Percentiles rank a stretch among this genome's conserved stretches.
Conservation (phyloP, 2,329 filamentous ascomycete species). For the Alternaria metachromatica region DNA sequence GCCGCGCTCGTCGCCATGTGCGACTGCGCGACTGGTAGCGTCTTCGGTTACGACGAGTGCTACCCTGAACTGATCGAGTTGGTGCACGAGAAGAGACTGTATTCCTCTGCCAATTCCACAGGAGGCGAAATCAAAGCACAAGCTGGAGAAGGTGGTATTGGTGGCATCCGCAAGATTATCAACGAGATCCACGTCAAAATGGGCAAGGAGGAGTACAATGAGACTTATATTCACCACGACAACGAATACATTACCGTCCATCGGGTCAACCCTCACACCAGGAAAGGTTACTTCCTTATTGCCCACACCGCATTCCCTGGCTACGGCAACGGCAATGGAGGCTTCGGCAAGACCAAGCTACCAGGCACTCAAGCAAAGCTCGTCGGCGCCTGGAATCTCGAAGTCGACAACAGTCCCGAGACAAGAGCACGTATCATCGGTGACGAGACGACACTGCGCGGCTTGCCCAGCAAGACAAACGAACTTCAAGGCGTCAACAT, state of each 20-base stretch:
- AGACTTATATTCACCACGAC: constrained; percentile 96
- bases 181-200: constrained; percentile 95
- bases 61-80: constrained; percentile 94
- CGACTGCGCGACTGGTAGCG: constrained; percentile 89
- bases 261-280: constrained; percentile 86
- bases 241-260: constrained; percentile 97
- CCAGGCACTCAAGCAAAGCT: constrained; percentile 84
- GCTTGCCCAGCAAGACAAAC: constrained; percentile 82
- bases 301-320: constrained; percentile 96
- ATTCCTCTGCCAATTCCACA: constrained; percentile 77
- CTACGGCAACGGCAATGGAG: constrained; percentile 82
- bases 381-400: constrained; percentile 89
- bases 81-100: constrained; percentile 84
- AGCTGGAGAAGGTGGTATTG: constrained; percentile 82
- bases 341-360: constrained; percentile 79
- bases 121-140: constrained; percentile 65
- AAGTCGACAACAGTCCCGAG: constrained; percentile 80
- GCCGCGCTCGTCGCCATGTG: constrained; percentile 96
- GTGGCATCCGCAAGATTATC: constrained; percentile 86
- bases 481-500: constrained; percentile 76
- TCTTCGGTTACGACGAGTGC: constrained; percentile 97
- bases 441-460: constrained; percentile 76
- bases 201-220: constrained; percentile 92
- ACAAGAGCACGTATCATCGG: constrained; percentile 68
- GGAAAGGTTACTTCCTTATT: constrained; percentile 94